Evolutionary conservation across 1,139 yeast genomes (phyloP).

Genomic region (Wickerhamomyces sp.): DNA sequence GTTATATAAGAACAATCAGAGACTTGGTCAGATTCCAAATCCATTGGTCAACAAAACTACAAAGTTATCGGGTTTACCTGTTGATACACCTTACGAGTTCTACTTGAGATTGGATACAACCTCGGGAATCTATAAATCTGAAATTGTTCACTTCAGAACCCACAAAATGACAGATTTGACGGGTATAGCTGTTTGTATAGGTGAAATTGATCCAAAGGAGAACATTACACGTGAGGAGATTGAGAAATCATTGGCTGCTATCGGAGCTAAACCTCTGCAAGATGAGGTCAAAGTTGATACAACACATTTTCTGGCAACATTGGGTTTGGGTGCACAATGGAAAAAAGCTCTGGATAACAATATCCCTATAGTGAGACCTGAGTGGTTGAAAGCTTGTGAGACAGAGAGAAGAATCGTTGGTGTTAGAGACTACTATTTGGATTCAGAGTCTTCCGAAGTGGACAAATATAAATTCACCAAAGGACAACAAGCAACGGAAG

Average conservation of each 20-base stretch:
- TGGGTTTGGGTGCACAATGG: conserved; percentile 56
- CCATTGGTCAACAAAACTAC: conserved; percentile 78
- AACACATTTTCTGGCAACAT: conserved; percentile 85
- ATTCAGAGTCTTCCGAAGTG: conserved; percentile 32
- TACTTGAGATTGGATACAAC: conserved; percentile 80
- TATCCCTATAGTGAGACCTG: conserved; percentile 93
- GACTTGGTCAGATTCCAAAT: conserved; percentile 81
- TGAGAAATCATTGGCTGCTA: conserved; percentile 52
- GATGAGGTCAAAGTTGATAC: conserved; percentile 78
- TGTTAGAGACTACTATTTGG: conserved; percentile 77
- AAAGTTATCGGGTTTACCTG: conserved; percentile 85
- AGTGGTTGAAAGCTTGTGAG: conserved; percentile 95
- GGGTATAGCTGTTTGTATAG: conserved; percentile 89
- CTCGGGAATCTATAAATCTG: conserved; percentile 78
- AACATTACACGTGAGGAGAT: conserved; percentile 58
- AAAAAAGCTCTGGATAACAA: conserved; percentile 79
- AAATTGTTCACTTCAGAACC: conserved; percentile 65
- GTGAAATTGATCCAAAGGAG: conserved; percentile 64
- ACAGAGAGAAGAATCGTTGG: conserved; percentile 86
- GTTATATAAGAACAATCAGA: conserved; percentile 71
- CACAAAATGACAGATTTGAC: conserved; percentile 95
- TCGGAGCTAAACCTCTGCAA: conserved; percentile 86
- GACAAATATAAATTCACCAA: conserved; percentile 28
- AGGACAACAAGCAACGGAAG: no score
- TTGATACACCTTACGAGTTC: conserved; percentile 78